Base-by-base conservation (phyloP, 23 red algal genomes). In the Gracilaria gracilis region DNA sequence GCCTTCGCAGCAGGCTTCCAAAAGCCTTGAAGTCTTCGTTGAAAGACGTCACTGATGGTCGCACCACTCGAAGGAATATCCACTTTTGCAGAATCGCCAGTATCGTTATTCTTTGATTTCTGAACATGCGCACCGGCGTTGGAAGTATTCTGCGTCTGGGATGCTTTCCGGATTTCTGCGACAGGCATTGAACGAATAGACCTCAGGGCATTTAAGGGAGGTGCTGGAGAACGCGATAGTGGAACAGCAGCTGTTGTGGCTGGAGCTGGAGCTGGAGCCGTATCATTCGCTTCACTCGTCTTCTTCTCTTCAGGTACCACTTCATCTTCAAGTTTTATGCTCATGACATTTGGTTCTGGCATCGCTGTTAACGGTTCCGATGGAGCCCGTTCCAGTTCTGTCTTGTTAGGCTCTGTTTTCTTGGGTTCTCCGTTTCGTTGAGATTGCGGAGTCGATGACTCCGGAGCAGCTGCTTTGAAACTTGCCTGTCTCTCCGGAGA, bases 41-140 rank as follows among this genome's bases (percentile, higher is more conserved):
- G 87, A 16, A 90, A 80, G 49, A 90, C 74, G 38, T 90, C 87
- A 71, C 87, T 90, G 42, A 90, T 80, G 2, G 54, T 75, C 54
- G 54, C 23, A 0, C 79, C 58, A 53, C 36, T 53, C 25, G 53
- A 72, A 11, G 72, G 72, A 62, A 64, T 47, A 20, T 82, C 79
- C 11, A n/a, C 32, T 64, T 65, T 82, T 0, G 39, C 2, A 51
- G 72, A 9, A 16, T 77, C 72, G 1, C 0, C 38, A 77, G 46
- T 1, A 5, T 37, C 27, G 25, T 20, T 31, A 15, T 42, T 50
- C 23, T 50, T 77, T 50, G 38, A 1, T 42, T 50, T 77, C 39
- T 46, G 72, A 13, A 32, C 46, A 15, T 51, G 5, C 1, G 20
- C 42, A 13, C 4, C 1, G 1, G 25, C 25, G 9, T 32, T 51